phyloP scores from a whole-genome alignment of 805 yeast species.

The Kluyveromyces wickerhamii region DNA sequence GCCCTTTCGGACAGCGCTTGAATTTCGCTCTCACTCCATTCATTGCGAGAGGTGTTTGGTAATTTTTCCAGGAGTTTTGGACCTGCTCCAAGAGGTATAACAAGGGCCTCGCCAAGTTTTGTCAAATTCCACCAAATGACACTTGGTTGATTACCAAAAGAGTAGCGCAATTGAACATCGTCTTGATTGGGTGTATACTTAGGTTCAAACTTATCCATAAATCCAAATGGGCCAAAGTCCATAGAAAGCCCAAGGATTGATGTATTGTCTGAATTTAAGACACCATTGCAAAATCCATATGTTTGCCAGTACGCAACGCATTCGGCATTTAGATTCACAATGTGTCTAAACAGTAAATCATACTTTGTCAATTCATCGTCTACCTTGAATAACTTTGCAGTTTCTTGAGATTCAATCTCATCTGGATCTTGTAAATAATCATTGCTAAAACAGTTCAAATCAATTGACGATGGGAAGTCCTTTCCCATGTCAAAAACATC shows the following conservation, averaged over 20 bases:
- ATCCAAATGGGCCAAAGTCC: constrained; percentile 93
- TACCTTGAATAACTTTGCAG: constrained; percentile 5
- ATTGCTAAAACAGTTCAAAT: constrained; percentile 17
- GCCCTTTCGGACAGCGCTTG: constrained; percentile 52
- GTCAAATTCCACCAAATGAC: constrained; percentile 91
- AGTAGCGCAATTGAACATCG: constrained; percentile 63
- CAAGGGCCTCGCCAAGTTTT: constrained; percentile 75
- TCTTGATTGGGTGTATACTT: constrained; percentile 84
- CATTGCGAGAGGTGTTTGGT: constrained; percentile 24
- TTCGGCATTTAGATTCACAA: constrained; percentile 63
- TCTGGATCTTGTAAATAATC: constrained; percentile 23
- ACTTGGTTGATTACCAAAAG: constrained; percentile 76
- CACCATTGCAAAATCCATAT: constrained; percentile 92
- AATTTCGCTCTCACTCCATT: constrained; percentile 42
- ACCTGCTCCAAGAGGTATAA: constrained; percentile 73
- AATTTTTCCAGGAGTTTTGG: constrained; percentile 39
- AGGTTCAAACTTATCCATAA: constrained; percentile 79
- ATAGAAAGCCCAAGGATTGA: constrained; percentile 80
- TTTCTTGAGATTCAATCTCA: constrained; percentile 15
- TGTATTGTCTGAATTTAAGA: constrained; percentile 88
- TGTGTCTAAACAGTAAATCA: constrained; percentile 64
- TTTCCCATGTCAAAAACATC: constrained; percentile 44
- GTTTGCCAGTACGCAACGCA: constrained; percentile 82
- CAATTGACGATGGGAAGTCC: constrained; percentile 22
- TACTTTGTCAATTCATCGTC: constrained; percentile 37